Evolutionary conservation across 345 rosid species (phyloP).

Genomic region (Pseudoturritis turrita): DNA sequence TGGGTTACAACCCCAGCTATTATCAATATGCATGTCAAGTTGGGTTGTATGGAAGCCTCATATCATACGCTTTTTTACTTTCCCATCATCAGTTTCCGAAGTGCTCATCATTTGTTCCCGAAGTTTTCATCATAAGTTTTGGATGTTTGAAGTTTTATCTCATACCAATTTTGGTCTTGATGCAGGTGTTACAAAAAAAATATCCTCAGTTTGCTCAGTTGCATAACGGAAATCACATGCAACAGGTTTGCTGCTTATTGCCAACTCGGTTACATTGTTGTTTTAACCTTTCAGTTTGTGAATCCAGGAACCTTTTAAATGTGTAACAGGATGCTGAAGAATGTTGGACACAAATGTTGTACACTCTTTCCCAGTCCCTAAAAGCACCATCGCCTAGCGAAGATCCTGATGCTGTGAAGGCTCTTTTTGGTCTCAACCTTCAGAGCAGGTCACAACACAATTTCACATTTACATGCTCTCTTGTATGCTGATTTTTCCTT

Average conservation of each 20-base stretch:
- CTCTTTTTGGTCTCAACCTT: slow-evolving; percentile 69
- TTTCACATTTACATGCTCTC: not conserved
- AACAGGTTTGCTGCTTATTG: slow-evolving; percentile 49
- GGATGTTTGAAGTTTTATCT: not conserved
- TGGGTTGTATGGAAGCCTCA: not conserved
- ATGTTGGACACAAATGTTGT: slow-evolving; percentile 87
- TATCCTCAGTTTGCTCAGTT: slow-evolving; percentile 86
- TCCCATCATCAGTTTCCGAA: not conserved
- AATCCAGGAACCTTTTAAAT: slow-evolving; percentile 4
- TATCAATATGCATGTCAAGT: not conserved
- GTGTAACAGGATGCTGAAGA: slow-evolving; percentile 77
- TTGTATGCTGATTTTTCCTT: not conserved
- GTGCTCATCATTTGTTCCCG: not conserved
- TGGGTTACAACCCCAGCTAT: not conserved
- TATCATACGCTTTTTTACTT: not conserved
- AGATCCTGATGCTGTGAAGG: slow-evolving; percentile 49
- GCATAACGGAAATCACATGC: slow-evolving; percentile 89
- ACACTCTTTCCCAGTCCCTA: slow-evolving; percentile 76
- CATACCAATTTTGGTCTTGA: not conserved
- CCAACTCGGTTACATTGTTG: not conserved
- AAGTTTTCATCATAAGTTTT: not conserved
- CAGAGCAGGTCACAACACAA: slow-evolving; percentile 50
- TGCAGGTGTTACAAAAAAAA: slow-evolving; percentile 76
- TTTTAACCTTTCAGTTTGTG: not conserved
- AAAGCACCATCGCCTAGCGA: slow-evolving; percentile 53